Conservation (phyloP, 805 yeast genomes). For the Komagataella kurtzmanii region DNA sequence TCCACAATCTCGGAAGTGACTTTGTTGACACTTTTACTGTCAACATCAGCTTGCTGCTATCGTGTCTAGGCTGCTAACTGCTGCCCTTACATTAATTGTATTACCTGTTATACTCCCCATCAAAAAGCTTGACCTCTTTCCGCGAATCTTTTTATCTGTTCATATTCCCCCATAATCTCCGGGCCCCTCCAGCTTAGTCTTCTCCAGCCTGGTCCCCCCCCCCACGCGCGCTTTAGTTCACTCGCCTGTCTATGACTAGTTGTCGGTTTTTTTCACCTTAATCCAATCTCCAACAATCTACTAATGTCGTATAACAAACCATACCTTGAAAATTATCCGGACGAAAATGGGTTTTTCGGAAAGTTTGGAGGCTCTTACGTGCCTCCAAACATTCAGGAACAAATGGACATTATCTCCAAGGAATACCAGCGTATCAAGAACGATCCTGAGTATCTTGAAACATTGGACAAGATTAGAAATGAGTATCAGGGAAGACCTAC, state of each 20-base stretch:
- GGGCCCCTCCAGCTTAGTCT: background rate
- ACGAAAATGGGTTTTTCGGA: constrained; percentile 5
- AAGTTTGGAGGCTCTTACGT: constrained; percentile 6
- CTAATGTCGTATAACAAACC: constrained; percentile 1
- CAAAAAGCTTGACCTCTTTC: no score
- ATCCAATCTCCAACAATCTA: background rate
- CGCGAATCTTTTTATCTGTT: no score
- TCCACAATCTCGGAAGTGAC: no score
- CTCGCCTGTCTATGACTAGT: background rate
- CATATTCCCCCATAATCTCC: background rate
- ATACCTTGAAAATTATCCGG: constrained; percentile 6
- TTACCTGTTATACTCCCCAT: no score
- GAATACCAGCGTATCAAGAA: constrained; percentile 2
- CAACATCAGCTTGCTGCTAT: no score
- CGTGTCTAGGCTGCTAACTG: no score
- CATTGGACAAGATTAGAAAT: constrained; percentile 3
- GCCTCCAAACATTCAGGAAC: constrained; percentile 4
- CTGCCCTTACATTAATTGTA: no score
- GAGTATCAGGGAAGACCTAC: constrained; percentile 6
- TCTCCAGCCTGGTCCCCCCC: background rate
- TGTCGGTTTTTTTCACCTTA: background rate
- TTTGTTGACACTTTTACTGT: no score
- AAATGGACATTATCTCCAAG: constrained; percentile 2
- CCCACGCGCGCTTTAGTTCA: background rate
- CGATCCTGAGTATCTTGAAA: constrained; percentile 3